Conservation (phyloP, 768 basidiomycete species). For the Termitomyces bulborhizus region DNA sequence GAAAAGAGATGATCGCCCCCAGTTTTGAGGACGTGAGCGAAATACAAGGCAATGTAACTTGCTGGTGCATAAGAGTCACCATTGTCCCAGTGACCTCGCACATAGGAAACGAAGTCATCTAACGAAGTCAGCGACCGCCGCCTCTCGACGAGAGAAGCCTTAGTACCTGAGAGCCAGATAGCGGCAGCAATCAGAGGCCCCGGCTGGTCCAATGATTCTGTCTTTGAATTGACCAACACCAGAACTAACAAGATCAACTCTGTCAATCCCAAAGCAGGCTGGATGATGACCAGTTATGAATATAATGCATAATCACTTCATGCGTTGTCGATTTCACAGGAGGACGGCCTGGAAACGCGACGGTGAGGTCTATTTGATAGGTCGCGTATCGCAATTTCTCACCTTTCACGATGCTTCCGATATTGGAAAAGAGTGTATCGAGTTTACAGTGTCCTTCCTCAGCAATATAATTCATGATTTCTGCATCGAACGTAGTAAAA, state of each 20-base stretch:
- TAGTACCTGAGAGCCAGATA: neutral
- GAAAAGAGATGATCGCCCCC: neutral
- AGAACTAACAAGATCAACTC: neutral
- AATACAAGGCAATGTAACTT: neutral
- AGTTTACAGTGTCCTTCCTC: neutral
- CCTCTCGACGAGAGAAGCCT: too few relatives aligned
- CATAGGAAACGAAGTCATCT: neutral
- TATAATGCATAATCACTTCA: constrained; percentile 1
- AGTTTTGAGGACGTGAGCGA: neutral
- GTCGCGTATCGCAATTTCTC: too few relatives aligned
- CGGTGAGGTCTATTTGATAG: too few relatives aligned
- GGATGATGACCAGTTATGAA: constrained; percentile 1
- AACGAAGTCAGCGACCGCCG: neutral
- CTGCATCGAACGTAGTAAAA: neutral
- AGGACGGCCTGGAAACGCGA: neutral
- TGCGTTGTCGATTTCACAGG: neutral
- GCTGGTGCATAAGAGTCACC: neutral
- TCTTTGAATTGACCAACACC: neutral
- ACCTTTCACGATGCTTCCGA: neutral
- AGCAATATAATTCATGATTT: neutral
- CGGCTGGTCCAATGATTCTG: neutral
- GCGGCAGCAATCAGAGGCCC: neutral
- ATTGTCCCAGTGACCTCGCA: neutral
- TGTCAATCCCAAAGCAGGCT: neutral
- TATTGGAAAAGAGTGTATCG: neutral